Evolutionary conservation across 306 rosid genomes (phyloP).

Genomic region (Begonia masoniana): DNA sequence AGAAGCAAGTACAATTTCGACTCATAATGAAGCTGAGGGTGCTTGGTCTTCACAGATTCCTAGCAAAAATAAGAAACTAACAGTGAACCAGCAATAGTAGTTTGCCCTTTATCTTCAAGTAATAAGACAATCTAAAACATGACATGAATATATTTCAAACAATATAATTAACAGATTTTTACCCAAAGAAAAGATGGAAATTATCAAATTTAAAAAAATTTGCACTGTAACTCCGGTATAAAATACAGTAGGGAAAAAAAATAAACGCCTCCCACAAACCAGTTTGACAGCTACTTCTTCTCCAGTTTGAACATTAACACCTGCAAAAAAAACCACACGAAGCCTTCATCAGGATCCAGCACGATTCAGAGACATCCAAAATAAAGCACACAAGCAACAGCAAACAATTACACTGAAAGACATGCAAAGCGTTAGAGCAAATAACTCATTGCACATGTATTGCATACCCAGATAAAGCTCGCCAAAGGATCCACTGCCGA

Average conservation of each 20-base stretch:
- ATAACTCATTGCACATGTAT: neutral
- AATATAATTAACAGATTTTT: no score
- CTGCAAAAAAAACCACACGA: conserved; percentile 20
- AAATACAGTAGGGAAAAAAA: conserved; percentile 2
- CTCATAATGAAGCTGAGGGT: conserved; percentile 99
- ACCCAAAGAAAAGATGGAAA: neutral
- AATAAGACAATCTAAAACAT: no score
- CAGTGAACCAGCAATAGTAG: neutral
- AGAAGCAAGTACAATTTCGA: conserved; percentile 94
- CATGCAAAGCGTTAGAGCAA: conserved; percentile 1
- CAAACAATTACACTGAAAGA: neutral
- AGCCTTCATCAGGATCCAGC: conserved; percentile 3
- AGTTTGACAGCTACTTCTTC: conserved; percentile 99
- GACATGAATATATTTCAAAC: no score
- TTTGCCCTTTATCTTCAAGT: no score
- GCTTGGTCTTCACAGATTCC: conserved; percentile 93
- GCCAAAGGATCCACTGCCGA: conserved; percentile 98
- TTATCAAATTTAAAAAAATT: neutral
- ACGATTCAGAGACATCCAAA: neutral
- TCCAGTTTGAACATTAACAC: conserved; percentile 80
- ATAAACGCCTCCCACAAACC: conserved; percentile 39
- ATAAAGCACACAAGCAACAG: no score
- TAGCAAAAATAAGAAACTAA: conserved; percentile 14
- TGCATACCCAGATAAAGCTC: conserved; percentile 82
- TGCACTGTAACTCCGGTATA: no score